A percentile compares a stretch with the other conserved stretches of the same genome.
Conservation (phyloP, 208 protist genomes). For the Lotmaria passim region DNA sequence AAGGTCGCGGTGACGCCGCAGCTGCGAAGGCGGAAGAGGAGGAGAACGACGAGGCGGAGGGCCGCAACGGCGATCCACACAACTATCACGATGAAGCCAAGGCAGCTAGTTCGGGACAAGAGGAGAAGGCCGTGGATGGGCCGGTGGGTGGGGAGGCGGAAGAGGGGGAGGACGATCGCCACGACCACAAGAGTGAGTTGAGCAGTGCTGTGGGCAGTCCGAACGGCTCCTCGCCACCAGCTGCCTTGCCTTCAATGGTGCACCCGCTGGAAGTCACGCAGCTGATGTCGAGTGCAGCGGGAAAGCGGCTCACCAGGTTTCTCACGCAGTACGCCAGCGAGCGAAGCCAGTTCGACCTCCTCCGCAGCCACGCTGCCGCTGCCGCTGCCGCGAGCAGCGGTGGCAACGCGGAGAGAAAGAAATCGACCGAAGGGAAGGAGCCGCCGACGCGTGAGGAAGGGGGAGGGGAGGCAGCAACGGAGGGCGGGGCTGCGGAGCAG, state of each 20-base stretch:
- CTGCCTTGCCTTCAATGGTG: slow-evolving; percentile 23
- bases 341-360: slow-evolving; percentile 63
- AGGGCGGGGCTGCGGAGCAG: slow-evolving; percentile 3
- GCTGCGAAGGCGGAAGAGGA: slow-evolving; percentile 27
- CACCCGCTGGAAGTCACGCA: slow-evolving; percentile 73
- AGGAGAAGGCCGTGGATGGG: slow-evolving; percentile 1
- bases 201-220: slow-evolving; percentile 28
- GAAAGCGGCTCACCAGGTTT: slow-evolving; percentile 75
- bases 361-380: slow-evolving; percentile 32
- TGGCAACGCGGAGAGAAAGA: slow-evolving; percentile 2
- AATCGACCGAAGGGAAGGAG: neutral
- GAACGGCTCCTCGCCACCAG: neutral
- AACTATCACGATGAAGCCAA: slow-evolving; percentile 7
- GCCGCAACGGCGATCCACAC: neutral
- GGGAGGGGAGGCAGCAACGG: neutral
- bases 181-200: neutral
- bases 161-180: no score
- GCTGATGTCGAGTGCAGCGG: slow-evolving; percentile 39
- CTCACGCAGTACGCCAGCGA: slow-evolving; percentile 82
- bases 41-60: slow-evolving; percentile 3
- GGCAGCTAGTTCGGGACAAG: slow-evolving; percentile 8
- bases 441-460: neutral
- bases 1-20: slow-evolving; percentile 6
- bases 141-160: slow-evolving; percentile 14
- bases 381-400: slow-evolving; percentile 8